Base-by-base conservation (phyloP, 495 filamentous ascomycete species). In the Penicillium diatomitis region DNA sequence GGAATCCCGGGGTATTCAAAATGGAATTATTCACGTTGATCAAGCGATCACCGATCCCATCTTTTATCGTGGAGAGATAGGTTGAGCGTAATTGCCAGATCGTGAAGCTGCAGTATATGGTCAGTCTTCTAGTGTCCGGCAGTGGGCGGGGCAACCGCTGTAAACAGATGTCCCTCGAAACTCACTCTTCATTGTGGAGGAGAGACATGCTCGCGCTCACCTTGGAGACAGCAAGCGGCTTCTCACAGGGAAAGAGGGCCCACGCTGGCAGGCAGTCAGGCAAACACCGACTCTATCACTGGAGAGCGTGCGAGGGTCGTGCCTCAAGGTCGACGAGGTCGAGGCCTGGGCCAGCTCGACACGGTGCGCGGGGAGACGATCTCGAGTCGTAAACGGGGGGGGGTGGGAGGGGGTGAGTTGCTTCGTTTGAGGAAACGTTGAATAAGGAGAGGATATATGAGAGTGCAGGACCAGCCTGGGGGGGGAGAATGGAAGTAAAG, bases 171-270 rank as follows among this genome's bases (percentile, higher is more conserved):
- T 38, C 35, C 27, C 35, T 8, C 38, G 11, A 27, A 35, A 73
- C 85, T 48, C 83, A 95, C 90, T 97, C 91, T 80, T 97, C 91
- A 52, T 95, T 89, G 66, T 95, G 88, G 48, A 97, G 84, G 60
- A 97, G 79, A 57, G 91, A 94, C 92, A 96, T 97, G 29, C 58
- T 69, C 51, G 3, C 30, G 20, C 20, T 20, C 20, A 20, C 20
- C 20, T 20, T 20, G 20, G 20, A 20, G 20, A 20, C 20, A 20
- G 20, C 20, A 20, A 20, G 20, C 20, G 20, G 20, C 0, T 20
- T 20, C 20, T 1, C 1, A 20, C 20, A 20, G 20, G 0, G 20
- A 20, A 20, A 20, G 2, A 20, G 20, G 20, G 2, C 20, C 20
- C 20, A 20, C 20, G 20, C 20, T 20, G 20, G 2, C 20, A 20